phyloP scores from a whole-genome alignment of 306 rosid genomes.

The Ceratonia siliqua region DNA sequence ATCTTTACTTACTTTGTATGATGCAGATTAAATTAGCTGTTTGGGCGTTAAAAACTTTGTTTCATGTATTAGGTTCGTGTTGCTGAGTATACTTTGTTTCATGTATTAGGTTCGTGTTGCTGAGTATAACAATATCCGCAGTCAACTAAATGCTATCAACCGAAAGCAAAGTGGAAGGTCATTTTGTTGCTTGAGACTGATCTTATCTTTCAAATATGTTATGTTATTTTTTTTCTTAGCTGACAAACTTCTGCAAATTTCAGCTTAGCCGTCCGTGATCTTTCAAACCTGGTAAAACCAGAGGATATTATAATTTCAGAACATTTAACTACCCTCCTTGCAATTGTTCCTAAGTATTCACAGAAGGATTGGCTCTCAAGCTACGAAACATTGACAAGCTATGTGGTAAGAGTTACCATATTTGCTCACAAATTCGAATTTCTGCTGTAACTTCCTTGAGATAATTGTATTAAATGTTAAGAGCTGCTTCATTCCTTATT shows the following conservation, averaged over 20 bases:
- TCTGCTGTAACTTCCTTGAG: constrained; percentile 15
- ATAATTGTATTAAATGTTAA: constrained; percentile 6
- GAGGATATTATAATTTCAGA: constrained; percentile 61
- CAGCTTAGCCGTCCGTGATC: constrained; percentile 83
- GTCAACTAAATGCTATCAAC: constrained; percentile 83
- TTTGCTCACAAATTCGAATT: constrained; percentile 18
- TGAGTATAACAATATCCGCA: constrained; percentile 75
- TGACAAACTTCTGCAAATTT: constrained; percentile 27
- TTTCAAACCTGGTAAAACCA: constrained; percentile 74
- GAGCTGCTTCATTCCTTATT: neutral
- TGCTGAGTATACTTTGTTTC: constrained; percentile 57
- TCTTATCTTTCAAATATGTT: neutral
- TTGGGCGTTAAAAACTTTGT: neutral
- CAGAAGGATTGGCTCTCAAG: constrained; percentile 87
- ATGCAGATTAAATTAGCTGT: neutral
- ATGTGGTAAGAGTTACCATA: constrained; percentile 59
- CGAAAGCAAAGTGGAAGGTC: constrained; percentile 91
- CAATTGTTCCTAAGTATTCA: constrained; percentile 63
- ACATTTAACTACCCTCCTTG: constrained; percentile 37
- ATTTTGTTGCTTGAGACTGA: neutral
- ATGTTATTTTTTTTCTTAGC: neutral
- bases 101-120: constrained; percentile 68
- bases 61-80: constrained; percentile 63
- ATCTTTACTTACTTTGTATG: neutral
- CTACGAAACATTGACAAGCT: constrained; percentile 81